Base-by-base conservation (phyloP, 2,329 filamentous ascomycete genomes). In the Microascus cirrosus region DNA sequence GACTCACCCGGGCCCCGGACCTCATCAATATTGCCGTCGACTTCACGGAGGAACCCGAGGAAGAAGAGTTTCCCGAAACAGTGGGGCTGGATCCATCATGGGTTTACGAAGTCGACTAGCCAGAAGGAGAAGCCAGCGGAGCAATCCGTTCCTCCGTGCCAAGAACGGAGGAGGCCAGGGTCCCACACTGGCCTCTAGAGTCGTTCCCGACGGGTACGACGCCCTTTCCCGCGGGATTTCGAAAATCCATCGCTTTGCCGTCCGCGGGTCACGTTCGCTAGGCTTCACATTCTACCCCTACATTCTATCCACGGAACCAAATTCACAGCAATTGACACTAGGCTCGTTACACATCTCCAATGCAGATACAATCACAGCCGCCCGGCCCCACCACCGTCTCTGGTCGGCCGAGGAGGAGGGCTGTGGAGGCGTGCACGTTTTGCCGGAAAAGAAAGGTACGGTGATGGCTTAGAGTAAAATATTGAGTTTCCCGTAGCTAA, bases 391-490 rank as follows among this genome's bases (percentile, higher is more conserved):
- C 42, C 34, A 51, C 45, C 22, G n/a, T 11, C 0, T 55, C 35
- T 25, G 18, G 60, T 15, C 65, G 65, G 22, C 59, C 62, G 52
- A 66, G 65, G 24, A 60, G 65, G 28, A 62, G 67, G 25, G 66
- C 67, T n/a, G 60, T 61, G 2, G 65, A 68, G 54, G 68, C 68
- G 3, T 69, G 68, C 53, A 61, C 61, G 3, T 69, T 69, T 54
- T 69, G 67, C 51, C 67, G 68, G 28, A 60, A 60, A 54, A 62
- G 68, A 60, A 69, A 69, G 62, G 67, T 67, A 50, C 60, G 64
- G 61, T 45, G 39, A n/a, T 24, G 22, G 11, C 54, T 12, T 28
- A 28, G 36, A 15, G 13, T 4, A 22, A 18, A 11, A 15, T 13
- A 36, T 50, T 8, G 13, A 28, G 20, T 48, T 42, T 57, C 35